These are phyloP conservation scores for Cutaneotrichosporon dermatis DNA, from an alignment of 1,284 basidiomycete genomes.

Conservation along the genomic window DNA sequence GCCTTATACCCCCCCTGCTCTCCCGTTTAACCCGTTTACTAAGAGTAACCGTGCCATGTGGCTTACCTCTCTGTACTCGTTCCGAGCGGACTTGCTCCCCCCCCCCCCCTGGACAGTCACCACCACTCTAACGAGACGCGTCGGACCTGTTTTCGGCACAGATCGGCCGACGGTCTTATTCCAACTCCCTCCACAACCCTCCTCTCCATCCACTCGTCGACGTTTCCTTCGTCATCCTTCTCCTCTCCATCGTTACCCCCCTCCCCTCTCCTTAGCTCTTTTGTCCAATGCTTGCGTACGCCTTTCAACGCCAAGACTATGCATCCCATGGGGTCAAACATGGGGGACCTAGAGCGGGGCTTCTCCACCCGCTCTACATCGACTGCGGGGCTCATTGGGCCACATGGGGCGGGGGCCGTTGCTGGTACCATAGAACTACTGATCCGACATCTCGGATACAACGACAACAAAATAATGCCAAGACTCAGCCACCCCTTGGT, in stretches of 20 bases:
- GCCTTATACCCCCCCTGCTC: no score
- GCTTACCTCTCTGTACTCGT: no score
- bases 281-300: background rate
- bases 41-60: no score
- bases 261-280: background rate
- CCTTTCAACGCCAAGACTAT: background rate
- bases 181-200: background rate
- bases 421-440: no score
- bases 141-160: background rate
- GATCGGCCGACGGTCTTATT: slow-evolving; percentile 1
- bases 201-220: background rate
- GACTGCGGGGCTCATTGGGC: background rate
- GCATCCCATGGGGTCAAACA: background rate
- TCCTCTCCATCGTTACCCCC: background rate
- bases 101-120: no score
- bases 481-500: background rate
- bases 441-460: no score
- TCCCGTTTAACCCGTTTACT: no score
- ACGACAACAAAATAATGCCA: no score
- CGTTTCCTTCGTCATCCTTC: background rate
- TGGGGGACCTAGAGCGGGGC: slow-evolving; percentile 1
- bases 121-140: background rate
- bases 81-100: no score
- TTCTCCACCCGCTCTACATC: background rate
- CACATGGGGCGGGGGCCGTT: background rate